Percentiles rank a stretch among this genome's conserved stretches.
Conservation (phyloP, 169 alveolate genomes). For the Cystoisospora suis region DNA sequence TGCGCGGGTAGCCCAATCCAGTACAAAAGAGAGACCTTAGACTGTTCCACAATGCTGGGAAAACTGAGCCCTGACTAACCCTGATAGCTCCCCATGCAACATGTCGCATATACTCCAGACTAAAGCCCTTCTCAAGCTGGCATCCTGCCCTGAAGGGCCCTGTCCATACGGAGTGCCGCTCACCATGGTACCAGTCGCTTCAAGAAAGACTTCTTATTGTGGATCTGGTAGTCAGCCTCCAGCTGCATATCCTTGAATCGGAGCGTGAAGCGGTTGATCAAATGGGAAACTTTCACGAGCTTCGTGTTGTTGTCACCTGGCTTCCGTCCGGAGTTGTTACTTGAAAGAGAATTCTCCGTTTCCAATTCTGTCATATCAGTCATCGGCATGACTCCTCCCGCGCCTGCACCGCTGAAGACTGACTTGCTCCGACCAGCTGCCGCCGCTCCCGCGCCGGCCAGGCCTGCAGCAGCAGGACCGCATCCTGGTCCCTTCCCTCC, state of each 20-base stretch:
- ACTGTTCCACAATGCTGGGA: no score
- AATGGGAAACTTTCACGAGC: conserved; percentile 50
- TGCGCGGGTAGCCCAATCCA: no score
- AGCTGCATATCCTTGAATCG: conserved; percentile 61
- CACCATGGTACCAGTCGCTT: conserved; percentile 60
- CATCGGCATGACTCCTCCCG: background rate
- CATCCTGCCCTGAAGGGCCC: no score
- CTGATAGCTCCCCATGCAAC: no score
- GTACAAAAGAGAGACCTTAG: no score
- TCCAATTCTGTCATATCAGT: background rate
- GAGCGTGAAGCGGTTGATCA: conserved; percentile 55
- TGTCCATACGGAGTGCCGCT: no score
- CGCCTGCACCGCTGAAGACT: background rate
- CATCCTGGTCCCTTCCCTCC: background rate
- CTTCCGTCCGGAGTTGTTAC: conserved; percentile 22
- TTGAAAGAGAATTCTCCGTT: conserved; percentile 13
- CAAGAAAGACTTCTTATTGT: conserved; percentile 57
- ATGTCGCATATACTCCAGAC: no score
- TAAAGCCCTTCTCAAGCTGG: no score
- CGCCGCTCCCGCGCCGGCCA: background rate
- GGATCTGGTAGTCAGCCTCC: conserved; percentile 57
- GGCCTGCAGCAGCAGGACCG: background rate
- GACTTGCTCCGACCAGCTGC: background rate
- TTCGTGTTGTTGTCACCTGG: conserved; percentile 15
- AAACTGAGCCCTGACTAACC: no score